Evolutionary conservation across 1,284 basidiomycete species (phyloP), one percentile per base, ranked within the genome.

Genomic region (Cystobasidiaceae sp.): DNA sequence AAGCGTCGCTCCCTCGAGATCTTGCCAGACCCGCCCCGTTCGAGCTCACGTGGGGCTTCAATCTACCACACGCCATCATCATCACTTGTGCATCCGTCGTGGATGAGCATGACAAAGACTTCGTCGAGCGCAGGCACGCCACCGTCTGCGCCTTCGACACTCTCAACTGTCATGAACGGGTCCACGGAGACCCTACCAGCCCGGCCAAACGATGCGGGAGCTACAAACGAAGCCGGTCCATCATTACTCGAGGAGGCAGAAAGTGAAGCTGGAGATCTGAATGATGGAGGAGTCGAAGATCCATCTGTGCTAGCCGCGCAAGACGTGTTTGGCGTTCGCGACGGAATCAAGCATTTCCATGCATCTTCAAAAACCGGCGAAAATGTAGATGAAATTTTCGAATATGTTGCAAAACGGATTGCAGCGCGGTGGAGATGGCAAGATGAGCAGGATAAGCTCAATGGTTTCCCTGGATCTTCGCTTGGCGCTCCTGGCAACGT

Each of bases 281-380:
- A 33, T 21, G 23, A 33, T 27, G 13, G 30, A 27, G 32, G 19
- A 48, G 45, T 56, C 28, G 15, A n/a, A n/a, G 41, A 46, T 9
- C 28, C 13, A 28, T 6, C 17, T 5, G 44, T 5, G 17, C n/a
- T 48, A n/a, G 28, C 37, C 37, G 39, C 55, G 30, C 51, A 52
- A 21, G 44, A 58, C 7, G 49, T 61, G 28, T 69, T 58, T 37
- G 57, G 61, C 25, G 61, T 30, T 33, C 30, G 39, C 28, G 66
- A 69, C 28, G 71, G 68, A 13, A 63, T 73, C 27, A 67, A 67
- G 54, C 65, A 68, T 21, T 73, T 73, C 37, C 25, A 41, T 19
- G 67, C 71, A 19, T 69, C 67, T 4, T 71, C 72, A 5, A 70
- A 70, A 57, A 69, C 66, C 17, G 72, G 72, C 21, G 66, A 70